phyloP scores from a whole-genome alignment of 2,329 filamentous ascomycete species.

The Coniochaeta sp. region DNA sequence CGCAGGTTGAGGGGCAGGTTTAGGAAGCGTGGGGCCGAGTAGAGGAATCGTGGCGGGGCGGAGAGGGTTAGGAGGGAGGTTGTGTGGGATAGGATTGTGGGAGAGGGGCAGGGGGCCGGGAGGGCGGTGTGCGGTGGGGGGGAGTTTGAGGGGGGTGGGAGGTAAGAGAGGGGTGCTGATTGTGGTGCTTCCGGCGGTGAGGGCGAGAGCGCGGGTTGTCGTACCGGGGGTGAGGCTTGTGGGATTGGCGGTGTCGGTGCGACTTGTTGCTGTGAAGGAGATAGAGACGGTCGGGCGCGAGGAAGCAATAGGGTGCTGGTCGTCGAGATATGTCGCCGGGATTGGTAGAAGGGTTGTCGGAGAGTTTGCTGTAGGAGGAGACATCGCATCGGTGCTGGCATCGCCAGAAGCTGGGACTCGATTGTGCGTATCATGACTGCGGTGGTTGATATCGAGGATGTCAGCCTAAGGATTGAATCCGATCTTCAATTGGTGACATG shows the following conservation, averaged over 20 bases:
- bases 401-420: conserved; percentile 11
- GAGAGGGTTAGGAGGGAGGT: conserved; percentile 19
- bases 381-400: conserved; percentile 15
- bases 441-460: not conserved
- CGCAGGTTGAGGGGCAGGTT: conserved; percentile 43
- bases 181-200: conserved; percentile 3
- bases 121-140: conserved; percentile 12
- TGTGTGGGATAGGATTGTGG: conserved; percentile 14
- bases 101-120: conserved; percentile 8
- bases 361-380: conserved; percentile 12
- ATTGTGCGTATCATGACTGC: not conserved
- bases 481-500: no score
- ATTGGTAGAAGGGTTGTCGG: not conserved
- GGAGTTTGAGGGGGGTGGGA: conserved; percentile 18
- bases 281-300: not conserved
- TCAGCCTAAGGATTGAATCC: no score
- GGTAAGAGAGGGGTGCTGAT: conserved; percentile 17
- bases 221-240: not conserved
- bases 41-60: conserved; percentile 30
- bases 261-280: not conserved
- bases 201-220: conserved; percentile 3
- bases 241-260: not conserved
- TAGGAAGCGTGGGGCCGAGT: conserved; percentile 40
- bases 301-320: not conserved
- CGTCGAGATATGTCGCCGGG: not conserved